Base-by-base conservation (phyloP, 2,329 filamentous ascomycete species). In the Pseudogymnoascus sp. region DNA sequence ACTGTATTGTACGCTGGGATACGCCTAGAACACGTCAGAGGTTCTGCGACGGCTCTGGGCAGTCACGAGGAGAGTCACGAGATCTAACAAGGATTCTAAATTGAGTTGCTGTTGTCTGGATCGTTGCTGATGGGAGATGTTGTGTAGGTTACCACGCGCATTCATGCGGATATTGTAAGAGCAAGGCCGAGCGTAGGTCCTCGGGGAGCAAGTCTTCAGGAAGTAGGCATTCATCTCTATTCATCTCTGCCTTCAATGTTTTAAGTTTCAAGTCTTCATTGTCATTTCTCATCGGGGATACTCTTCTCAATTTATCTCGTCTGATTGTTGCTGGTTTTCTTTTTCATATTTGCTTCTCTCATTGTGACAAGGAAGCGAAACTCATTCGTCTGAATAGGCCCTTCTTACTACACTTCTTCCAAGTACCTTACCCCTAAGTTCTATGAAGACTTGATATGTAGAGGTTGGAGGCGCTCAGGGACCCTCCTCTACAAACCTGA, bases 401-500 rank as follows among this genome's bases (percentile, higher is more conserved):
- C 82, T 70, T 88, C 86, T 29, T 92, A 91, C 74, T 92, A 90
- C 76, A 83, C 83, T 38, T 79, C 78, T 59, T 80, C 88, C 59
- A 80, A 78, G 49, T 82, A 79, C 23, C 74, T 93, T 69, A 85
- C 80, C 55, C 80, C 86, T 5, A 75, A 78, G 1, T 84, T 90
- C 69, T 94, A 94, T 69, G 88, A 93, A 72, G 77, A 73, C 45
- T 78, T 94, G 38, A 77, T 93, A 49, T 84, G 92, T 73, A 83
- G 88, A 66, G 89, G 87, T 65, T 94, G 89, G 89, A 87, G 90
- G 73, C 82, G 89, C 66, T 92, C 86, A 38, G 86, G 83, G 14
- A 84, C 77, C 29, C 78, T 91, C 7, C 78, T 94, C 59, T 94
- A 94, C 75, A 85, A 90, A 65, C 90, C 90, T 12, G 88, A 94